Evolutionary conservation across 331 rosid species (phyloP), one percentile per base, ranked within the genome.

Genomic region (Saraca asoca): DNA sequence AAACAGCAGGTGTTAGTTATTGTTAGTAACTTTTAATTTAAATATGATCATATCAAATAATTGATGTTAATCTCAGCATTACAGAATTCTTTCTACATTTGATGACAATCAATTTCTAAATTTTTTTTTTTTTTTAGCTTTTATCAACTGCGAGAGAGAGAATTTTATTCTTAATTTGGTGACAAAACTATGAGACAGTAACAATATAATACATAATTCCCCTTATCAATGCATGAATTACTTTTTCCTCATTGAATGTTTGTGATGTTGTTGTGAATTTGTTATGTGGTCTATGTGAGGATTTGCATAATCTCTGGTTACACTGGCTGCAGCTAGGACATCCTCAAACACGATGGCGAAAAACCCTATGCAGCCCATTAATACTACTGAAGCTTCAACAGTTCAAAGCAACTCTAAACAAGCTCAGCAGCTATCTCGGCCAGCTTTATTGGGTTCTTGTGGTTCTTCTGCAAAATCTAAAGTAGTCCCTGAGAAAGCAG

Each of bases 351-450:
- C 34, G 0, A 17, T 71, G 31, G 50, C 52, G 45, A 80, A 64
- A 49, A 83, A 63, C 51, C 64, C 79, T 58, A 53, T 66, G 71
- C 73, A 80, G 55, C 71, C 76, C 44, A 17, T 49, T 35, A 69
- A 72, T 39, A 18, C 74, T 20, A 54, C 45, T 35, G 91, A 84
- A 72, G 48, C 75, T 54, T 70, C 70, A 5, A 51, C 50, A 34
- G 48, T 68, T 78, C 51, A 38, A 52, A 24, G 38, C 62, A 44
- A 59, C 56, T 41, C 49, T 16, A 54, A 60, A 46, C 85, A 74
- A 72, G 43, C 71, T 44, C 84, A 74, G 66, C 68, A 52, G 44
- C 79, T 79, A 72, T 70, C 84, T 58, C 90, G 82, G 15, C 81
- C 74, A 72, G 77, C 75, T 63, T 61, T 76, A 3, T 9, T 58